Evolutionary conservation across 2,329 filamentous ascomycete species (phyloP), one percentile per base, ranked within the genome.

Genomic region (Stagonosporopsis vannaccii): DNA sequence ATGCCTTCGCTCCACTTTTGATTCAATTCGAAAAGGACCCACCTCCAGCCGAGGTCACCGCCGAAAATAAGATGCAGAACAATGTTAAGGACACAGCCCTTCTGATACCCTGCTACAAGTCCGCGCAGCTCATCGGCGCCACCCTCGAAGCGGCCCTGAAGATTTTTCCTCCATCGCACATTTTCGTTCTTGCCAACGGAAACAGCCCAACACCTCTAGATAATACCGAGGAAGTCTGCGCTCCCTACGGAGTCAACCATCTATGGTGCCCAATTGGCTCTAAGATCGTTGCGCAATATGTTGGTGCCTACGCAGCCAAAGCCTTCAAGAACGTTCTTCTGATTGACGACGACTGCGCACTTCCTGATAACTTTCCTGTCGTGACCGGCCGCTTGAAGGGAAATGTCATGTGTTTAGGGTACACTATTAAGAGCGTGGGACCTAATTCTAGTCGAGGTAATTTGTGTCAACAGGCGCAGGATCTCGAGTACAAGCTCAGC

Each of bases 401-500:
- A 1, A 68, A 67, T 11, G 72, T 81, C 25, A 75, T 76, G 48
- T 81, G 79, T 43, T 74, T 82, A 32, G 80, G 80, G 0, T 82
- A 82, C 60, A 81, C 80, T 1, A 58, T 58, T 32, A 58, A 58
- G 22, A 49, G 43, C 28, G 55, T 58, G 17, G 55, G 55, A 32
- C 55, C 55, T 1, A 58, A 58, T 28, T 52, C 49, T 20, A 2
- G 40, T 69, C 11, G 73, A 68, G 35, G 77, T 72, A 44, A 65
- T 40, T 32, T 65, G 19, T 66, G 63, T 49, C 60, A 66, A 46
- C 79, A 80, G 39, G 80, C 80, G 0, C 81, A 83, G 55, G 80
- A 83, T 63, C 66, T 83, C n/a, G 81, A 83, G 59, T 83, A 83
- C 66, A 83, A 83, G 59, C 70, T 82, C 48, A 78, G 77, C 13